Evolutionary conservation across 2,329 filamentous ascomycete genomes (phyloP).

Genomic region (Aspergillus luchuensis): DNA sequence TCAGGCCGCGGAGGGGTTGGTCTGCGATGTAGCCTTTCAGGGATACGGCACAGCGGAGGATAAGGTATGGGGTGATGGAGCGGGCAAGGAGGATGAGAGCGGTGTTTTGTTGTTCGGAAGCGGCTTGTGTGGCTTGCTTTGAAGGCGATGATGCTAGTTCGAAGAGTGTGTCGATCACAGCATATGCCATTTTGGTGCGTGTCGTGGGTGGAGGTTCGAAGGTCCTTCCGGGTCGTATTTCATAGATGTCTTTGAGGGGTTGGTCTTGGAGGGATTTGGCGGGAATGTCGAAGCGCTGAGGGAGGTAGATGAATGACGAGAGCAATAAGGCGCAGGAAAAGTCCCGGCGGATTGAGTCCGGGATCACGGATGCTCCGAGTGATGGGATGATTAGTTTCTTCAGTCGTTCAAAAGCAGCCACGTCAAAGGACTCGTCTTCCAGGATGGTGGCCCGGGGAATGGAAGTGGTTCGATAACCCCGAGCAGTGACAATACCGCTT

Average conservation of each 20-base stretch:
- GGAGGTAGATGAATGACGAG: conserved; percentile 76
- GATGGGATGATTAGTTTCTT: conserved; percentile 69
- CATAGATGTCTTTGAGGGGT: conserved; percentile 65
- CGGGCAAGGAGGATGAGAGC: conserved; percentile 66
- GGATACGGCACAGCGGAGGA: conserved; percentile 77
- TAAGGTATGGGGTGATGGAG: conserved; percentile 76
- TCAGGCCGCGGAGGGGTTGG: conserved; percentile 82
- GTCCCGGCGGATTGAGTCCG: conserved; percentile 65
- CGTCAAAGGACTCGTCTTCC: conserved; percentile 79
- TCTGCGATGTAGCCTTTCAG: conserved; percentile 87
- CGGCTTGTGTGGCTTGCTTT: conserved; percentile 26
- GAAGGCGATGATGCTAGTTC: conserved; percentile 59
- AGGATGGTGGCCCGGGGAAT: conserved; percentile 51
- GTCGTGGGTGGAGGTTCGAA: conserved; percentile 65
- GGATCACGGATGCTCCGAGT: conserved; percentile 67
- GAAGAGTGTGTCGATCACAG: conserved; percentile 79
- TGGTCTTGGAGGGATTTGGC: conserved; percentile 45
- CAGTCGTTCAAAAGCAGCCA: conserved; percentile 69
- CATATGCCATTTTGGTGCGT: conserved; percentile 74
- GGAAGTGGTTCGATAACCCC: conserved; percentile 52
- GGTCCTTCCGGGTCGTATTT: conserved; percentile 70
- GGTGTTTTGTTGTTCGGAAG: conserved; percentile 30
- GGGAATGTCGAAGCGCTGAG: conserved; percentile 64
- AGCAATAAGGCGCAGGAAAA: conserved; percentile 78
- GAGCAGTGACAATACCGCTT: conserved; percentile 69